Evolutionary conservation across 2,329 filamentous ascomycete species (phyloP).

Genomic region (Diaporthe citri): DNA sequence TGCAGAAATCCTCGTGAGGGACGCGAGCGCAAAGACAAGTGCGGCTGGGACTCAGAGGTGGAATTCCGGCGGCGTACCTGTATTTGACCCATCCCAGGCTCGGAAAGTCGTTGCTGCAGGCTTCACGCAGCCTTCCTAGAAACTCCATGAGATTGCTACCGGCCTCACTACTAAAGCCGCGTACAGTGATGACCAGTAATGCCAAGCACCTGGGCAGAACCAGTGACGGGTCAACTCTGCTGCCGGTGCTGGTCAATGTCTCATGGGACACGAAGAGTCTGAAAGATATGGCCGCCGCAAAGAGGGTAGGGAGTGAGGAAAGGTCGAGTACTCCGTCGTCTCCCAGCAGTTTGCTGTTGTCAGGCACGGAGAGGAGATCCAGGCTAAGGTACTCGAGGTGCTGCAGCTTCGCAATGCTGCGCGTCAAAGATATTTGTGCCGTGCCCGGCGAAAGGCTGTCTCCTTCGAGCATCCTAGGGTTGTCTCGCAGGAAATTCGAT

Average conservation of each 20-base stretch:
- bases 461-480: too few relatives aligned
- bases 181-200: neutral
- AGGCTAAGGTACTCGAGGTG: neutral
- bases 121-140: neutral
- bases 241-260: neutral
- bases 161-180: neutral
- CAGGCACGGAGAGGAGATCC: neutral
- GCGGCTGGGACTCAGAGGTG: neutral
- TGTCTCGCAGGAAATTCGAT: too few relatives aligned
- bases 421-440: neutral
- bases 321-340: neutral
- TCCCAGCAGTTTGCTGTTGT: neutral
- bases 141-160: neutral
- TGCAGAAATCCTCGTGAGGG: neutral
- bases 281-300: neutral
- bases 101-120: neutral
- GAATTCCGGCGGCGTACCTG: neutral
- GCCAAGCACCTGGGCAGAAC: neutral
- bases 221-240: neutral
- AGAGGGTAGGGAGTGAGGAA: neutral
- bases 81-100: neutral
- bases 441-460: too few relatives aligned
- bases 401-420: neutral
- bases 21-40: neutral
- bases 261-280: neutral